Conservation (phyloP, 78 protist species). For the Kipferlia bialata region DNA sequence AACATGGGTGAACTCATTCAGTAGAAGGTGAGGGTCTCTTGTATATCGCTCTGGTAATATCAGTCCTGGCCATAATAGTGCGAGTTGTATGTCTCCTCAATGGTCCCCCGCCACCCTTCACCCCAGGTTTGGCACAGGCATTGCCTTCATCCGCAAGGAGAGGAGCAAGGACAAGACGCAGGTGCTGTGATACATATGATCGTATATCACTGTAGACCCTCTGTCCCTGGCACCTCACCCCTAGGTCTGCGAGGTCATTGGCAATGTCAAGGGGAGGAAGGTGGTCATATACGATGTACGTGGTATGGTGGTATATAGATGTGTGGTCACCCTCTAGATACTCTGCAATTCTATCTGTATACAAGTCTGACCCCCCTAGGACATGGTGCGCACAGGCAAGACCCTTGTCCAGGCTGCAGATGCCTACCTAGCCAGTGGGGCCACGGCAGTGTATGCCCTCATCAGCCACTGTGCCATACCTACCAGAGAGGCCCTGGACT, state of each 20-base stretch:
- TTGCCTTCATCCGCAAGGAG: slow-evolving; percentile 16
- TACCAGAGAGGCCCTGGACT: not conserved
- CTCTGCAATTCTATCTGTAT: too few relatives aligned
- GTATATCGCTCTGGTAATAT: not conserved
- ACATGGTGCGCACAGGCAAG: slow-evolving; percentile 30
- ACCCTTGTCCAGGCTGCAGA: slow-evolving; percentile 15
- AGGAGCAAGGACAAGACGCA: not conserved
- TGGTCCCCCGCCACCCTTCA: not conserved
- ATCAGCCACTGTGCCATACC: slow-evolving; percentile 20
- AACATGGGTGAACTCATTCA: slow-evolving; percentile 5
- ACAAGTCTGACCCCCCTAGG: too few relatives aligned
- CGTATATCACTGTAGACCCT: too few relatives aligned
- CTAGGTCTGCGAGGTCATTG: slow-evolving; percentile 18
- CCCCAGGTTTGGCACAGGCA: not conserved
- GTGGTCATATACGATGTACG: slow-evolving; percentile 35
- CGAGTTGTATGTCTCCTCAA: too few relatives aligned
- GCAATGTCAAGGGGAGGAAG: slow-evolving; percentile 18
- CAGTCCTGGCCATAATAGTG: not conserved
- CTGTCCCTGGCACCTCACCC: too few relatives aligned
- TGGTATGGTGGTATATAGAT: too few relatives aligned
- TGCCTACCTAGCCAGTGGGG: slow-evolving; percentile 18
- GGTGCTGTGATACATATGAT: too few relatives aligned
- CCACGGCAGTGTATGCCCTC: slow-evolving; percentile 1
- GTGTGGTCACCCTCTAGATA: too few relatives aligned
- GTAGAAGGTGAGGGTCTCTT: not conserved